Evolutionary conservation across 2,329 filamentous ascomycete species (phyloP), one percentile per base, ranked within the genome.

Genomic region (Diaporthe citri): DNA sequence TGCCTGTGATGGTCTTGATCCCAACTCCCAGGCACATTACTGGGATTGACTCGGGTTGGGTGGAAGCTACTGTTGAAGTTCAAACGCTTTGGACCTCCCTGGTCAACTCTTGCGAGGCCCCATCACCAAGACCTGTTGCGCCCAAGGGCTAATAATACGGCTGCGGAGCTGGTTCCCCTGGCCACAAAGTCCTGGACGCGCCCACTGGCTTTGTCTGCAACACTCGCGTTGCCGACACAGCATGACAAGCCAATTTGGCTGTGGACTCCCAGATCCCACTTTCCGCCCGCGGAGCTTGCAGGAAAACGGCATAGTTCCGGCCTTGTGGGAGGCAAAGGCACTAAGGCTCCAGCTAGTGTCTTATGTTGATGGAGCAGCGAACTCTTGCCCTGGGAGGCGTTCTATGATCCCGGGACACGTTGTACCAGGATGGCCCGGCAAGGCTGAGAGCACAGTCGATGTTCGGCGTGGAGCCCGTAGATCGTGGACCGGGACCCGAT

Each of bases 281-380:
- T 67, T 39, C 64, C 64, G 64, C 4, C 46, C 46, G 46, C n/a
- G 31, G 46, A 67, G 64, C 64, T 51, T 67, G 46, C 28, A 46
- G 17, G 64, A 39, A 67, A 67, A 36, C 46, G 64, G 64, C 46
- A 52, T 67, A 67, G 64, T 67, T 52, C 64, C 34, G 64, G 52
- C 31, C 6, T 34, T 25, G 46, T 67, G 48, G 64, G 46, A 39
- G 15, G 62, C n/a, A 39, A 67, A 22, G 34, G 31, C 64, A 52
- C 64, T 55, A 67, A 39, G 62, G 39, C 64, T 28, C 34, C 46
- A 39, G 31, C 64, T 67, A 67, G 43, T 67, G 64, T 67, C 31
- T 12, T 31, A 67, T 20, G 13, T 67, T 52, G n/a, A 67, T 67
- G 31, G n/a, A 39, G 46, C 7, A 52, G 64, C 64, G 64, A 67